A percentile compares a stretch with the other conserved stretches of the same genome.
Conservation (phyloP, 2,329 filamentous ascomycete species). For the Fonsecaea nubica region DNA sequence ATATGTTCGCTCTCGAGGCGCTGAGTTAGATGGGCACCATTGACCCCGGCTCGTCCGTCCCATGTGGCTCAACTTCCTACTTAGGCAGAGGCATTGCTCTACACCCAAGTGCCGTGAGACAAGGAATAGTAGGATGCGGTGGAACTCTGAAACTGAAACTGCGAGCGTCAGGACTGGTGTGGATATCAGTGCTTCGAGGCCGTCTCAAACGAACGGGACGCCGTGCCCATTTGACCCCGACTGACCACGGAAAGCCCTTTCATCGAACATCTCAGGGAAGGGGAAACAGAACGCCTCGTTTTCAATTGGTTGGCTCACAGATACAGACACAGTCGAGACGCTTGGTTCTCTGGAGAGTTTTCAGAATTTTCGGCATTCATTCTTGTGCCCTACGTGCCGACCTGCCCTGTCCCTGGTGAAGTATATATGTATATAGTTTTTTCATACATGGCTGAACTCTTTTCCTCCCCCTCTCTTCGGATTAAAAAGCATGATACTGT, state of each 20-base stretch:
- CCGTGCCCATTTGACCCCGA: too few species aligned
- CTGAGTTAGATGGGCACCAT: background rate
- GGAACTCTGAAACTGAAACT: background rate
- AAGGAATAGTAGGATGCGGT: background rate
- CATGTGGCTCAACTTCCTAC: background rate
- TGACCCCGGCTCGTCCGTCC: background rate
- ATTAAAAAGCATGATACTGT: background rate
- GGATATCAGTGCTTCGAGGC: too few species aligned
- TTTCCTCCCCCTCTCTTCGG: too few species aligned
- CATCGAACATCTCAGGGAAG: too few species aligned
- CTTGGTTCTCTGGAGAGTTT: background rate
- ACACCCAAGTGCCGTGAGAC: too few species aligned
- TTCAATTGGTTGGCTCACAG: too few species aligned
- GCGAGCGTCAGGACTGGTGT: too few species aligned
- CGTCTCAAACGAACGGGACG: too few species aligned
- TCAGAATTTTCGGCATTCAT: background rate
- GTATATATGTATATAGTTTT: background rate
- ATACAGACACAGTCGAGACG: background rate
- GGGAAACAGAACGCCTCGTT: too few species aligned
- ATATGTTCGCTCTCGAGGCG: background rate
- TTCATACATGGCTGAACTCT: background rate
- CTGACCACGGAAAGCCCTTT: too few species aligned
- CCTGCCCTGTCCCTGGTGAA: background rate
- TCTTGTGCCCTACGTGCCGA: too few species aligned
- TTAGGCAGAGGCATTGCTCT: background rate